Percentiles rank a stretch among this genome's conserved stretches.
Conservation (phyloP, 75 land plant species). For the Selaginella tamariscina region DNA sequence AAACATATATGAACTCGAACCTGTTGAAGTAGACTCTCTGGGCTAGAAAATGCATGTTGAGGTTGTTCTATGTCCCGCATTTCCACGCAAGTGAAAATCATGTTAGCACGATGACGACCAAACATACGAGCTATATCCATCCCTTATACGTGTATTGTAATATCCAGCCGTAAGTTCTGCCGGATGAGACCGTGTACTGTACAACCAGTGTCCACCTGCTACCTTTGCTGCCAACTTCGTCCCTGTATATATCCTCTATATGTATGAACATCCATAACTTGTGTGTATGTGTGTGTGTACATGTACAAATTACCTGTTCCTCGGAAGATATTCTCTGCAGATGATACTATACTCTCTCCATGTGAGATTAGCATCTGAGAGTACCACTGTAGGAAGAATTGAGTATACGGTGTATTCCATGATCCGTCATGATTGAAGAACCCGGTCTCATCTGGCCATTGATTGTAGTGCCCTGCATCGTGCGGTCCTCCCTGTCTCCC, state of each 20-base stretch:
- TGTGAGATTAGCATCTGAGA: slow-evolving; percentile 47
- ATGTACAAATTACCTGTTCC: too few relatives aligned
- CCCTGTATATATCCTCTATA: too few relatives aligned
- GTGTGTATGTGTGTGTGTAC: too few relatives aligned
- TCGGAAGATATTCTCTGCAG: slow-evolving; percentile 38
- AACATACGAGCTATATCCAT: slow-evolving; percentile 66
- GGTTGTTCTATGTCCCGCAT: slow-evolving; percentile 71
- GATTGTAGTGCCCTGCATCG: slow-evolving; percentile 34
- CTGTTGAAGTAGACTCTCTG: neutral
- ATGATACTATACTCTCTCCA: slow-evolving; percentile 48
- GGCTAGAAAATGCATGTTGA: slow-evolving; percentile 6
- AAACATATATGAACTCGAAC: too few relatives aligned
- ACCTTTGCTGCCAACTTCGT: slow-evolving; percentile 58
- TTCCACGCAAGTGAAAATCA: slow-evolving; percentile 73
- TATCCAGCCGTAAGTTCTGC: slow-evolving; percentile 78
- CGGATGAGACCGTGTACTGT: slow-evolving; percentile 68
- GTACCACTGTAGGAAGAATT: slow-evolving; percentile 61
- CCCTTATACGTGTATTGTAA: slow-evolving; percentile 55
- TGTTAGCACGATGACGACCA: slow-evolving; percentile 50
- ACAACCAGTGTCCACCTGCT: slow-evolving; percentile 81
- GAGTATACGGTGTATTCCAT: slow-evolving; percentile 50
- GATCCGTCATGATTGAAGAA: slow-evolving; percentile 42
- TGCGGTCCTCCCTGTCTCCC: slow-evolving; percentile 46
- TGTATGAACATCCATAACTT: too few relatives aligned
- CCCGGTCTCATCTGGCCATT: slow-evolving; percentile 36